Conservation (phyloP, 345 rosid genomes). For the Microcos paniculata region DNA sequence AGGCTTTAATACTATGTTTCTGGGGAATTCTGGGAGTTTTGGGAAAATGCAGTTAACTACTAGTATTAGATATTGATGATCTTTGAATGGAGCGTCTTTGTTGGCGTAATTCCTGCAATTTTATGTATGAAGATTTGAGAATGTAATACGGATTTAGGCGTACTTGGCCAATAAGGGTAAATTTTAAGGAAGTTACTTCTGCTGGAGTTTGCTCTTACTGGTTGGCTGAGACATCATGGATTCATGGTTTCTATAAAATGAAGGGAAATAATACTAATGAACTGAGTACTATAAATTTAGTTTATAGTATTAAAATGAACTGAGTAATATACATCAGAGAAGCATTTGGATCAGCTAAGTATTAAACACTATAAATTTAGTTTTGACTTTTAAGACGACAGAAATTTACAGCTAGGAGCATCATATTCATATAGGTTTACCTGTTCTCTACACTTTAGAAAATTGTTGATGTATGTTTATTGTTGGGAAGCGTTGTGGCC, state of each 20-base stretch:
- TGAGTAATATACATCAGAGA: background rate
- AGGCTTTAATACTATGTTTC: background rate
- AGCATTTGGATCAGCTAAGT: background rate
- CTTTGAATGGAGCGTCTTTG: background rate
- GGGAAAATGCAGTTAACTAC: background rate
- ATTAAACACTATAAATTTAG: background rate
- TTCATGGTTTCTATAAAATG: background rate
- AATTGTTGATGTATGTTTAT: background rate
- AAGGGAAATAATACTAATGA: background rate
- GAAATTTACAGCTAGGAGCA: background rate
- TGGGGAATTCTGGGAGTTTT: background rate
- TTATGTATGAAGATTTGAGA: background rate
- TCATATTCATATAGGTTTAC: background rate
- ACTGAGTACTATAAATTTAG: too few species aligned
- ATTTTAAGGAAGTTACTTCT: background rate
- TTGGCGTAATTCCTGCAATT: background rate
- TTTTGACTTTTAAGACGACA: background rate
- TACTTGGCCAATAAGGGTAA: background rate
- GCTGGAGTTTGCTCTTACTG: background rate
- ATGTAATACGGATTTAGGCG: background rate
- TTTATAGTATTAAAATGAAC: too few species aligned
- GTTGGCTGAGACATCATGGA: too few species aligned
- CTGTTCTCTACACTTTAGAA: background rate
- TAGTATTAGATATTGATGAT: background rate
- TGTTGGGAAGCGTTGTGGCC: background rate